These are phyloP conservation scores for Ophiocordyceps camponoti-rufipedis DNA, from an alignment of 2,329 filamentous ascomycete genomes.

Conservation along the genomic window DNA sequence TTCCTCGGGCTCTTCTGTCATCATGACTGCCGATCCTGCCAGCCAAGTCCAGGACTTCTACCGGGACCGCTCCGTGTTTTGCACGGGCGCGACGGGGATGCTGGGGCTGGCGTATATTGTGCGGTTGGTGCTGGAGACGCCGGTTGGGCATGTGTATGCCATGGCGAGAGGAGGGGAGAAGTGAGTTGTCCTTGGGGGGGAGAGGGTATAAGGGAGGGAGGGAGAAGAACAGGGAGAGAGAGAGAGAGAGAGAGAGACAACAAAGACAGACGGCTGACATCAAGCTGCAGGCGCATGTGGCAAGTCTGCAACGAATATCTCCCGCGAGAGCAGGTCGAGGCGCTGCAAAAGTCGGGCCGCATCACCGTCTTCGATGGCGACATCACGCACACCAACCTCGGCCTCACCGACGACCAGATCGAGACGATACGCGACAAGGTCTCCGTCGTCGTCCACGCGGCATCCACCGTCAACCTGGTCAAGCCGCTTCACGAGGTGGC, in stretches of 20 bases:
- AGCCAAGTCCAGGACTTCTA: not conserved
- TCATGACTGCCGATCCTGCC: not conserved
- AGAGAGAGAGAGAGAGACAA: no score
- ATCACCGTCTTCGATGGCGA: not conserved
- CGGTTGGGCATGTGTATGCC: not conserved
- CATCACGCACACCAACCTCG: not conserved
- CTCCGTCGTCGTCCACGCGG: not conserved
- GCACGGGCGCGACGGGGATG: not conserved
- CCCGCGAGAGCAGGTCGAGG: not conserved
- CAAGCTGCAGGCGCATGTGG: not conserved
- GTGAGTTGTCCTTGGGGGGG: not conserved
- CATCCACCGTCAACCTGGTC: not conserved
- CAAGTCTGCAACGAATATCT: not conserved
- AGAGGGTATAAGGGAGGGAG: not conserved
- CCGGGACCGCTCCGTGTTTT: not conserved
- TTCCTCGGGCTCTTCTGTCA: not conserved
- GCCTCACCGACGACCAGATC: not conserved
- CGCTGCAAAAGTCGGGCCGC: not conserved
- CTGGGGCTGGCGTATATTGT: not conserved
- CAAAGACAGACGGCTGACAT: not conserved
- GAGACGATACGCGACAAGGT: not conserved
- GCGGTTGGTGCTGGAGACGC: not conserved
- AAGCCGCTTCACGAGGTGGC: not conserved
- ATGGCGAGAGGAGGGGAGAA: not conserved
- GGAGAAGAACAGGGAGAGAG: no score